A percentile compares a stretch with the other conserved stretches of the same genome.
phyloP scores from a whole-genome alignment of 139 green algal species.

The Limnomonas spitsbergensis region DNA sequence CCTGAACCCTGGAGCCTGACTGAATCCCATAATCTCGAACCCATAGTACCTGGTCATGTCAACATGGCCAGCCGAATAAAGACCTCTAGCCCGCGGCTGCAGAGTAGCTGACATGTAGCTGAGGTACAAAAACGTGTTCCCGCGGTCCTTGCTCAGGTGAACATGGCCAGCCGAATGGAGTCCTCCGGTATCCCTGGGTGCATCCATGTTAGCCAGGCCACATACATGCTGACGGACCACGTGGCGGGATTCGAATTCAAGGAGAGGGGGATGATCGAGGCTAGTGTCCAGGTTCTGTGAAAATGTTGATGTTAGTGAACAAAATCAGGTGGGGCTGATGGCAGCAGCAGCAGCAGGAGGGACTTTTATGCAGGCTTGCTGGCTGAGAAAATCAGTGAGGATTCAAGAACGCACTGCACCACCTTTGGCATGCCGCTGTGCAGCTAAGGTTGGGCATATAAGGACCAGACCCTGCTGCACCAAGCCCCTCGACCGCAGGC shows the following conservation, averaged over 20 bases:
- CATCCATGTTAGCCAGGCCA: slow-evolving; percentile 39
- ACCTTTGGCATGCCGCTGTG: not conserved
- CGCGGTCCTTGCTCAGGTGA: slow-evolving; percentile 38
- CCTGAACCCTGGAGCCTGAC: too few species aligned
- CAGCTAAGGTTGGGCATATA: too few species aligned
- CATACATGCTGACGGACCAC: not conserved
- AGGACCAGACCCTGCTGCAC: too few species aligned
- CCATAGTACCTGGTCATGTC: not conserved
- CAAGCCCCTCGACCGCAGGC: too few species aligned
- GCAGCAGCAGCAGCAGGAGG: too few species aligned
- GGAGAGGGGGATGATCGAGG: not conserved
- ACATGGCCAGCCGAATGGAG: slow-evolving; percentile 58
- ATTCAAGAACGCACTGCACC: not conserved
- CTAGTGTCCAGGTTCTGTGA: not conserved
- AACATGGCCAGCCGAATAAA: too few species aligned
- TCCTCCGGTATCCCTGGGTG: slow-evolving; percentile 27
- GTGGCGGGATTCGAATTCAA: not conserved
- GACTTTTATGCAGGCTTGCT: too few species aligned
- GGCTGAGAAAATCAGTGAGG: not conserved
- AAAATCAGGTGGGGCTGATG: too few species aligned
- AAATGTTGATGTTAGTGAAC: not conserved
- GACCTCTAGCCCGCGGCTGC: too few species aligned
- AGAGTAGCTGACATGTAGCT: too few species aligned
- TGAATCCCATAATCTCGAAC: too few species aligned
- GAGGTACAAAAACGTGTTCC: too few species aligned